Base-by-base conservation (phyloP, 2,329 filamentous ascomycete species). In the Aureobasidium sp. region DNA sequence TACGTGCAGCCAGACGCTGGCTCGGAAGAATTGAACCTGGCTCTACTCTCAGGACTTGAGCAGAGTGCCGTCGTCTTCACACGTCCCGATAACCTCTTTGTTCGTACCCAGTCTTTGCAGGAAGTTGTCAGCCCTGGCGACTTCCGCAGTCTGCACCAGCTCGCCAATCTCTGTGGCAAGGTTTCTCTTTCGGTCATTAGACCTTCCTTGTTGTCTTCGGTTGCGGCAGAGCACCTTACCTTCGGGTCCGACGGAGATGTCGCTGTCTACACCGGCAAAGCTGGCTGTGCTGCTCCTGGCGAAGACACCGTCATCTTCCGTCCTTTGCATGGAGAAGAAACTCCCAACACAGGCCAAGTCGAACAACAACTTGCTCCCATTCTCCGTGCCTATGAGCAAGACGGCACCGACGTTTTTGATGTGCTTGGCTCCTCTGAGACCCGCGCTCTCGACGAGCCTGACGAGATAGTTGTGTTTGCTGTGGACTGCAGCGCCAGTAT, bases 401-500 rank as follows among this genome's bases (percentile, higher is more conserved):
- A 80, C 59, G 78, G 77, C 0, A 77, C 76, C 6, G 66, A 72
- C 20, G 71, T 76, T 4, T 79, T 80, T 54, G 77, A 79, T 63
- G 67, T 73, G 2, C 74, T 75, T 36, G 77, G 77, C 6, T 73
- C 72, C 20, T 67, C 70, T 1, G 67, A 68, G 20, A 67, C 74
- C 29, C 71, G 73, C 43, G 70, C 69, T 29, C 42, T 76, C 3
- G 70, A 72, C 15, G 53, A 67, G 18, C 77, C 78, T 20, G 76
- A 78, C 27, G 78, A 80, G 65, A 61, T 78, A 9, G 48, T 77
- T 6, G 71, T 79, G 66, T 72, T 79, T 50, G 76, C 72, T 59
- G 76, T 79, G 3, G 77, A 79, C 65, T 71, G 74, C 27, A 77
- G 74, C 48, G 59, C 68, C 2, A 78, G 75, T 42, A 80, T 79